These are phyloP conservation scores for Gynostemma pentaphyllum DNA, from an alignment of 306 rosid genomes.

Conservation along the genomic window DNA sequence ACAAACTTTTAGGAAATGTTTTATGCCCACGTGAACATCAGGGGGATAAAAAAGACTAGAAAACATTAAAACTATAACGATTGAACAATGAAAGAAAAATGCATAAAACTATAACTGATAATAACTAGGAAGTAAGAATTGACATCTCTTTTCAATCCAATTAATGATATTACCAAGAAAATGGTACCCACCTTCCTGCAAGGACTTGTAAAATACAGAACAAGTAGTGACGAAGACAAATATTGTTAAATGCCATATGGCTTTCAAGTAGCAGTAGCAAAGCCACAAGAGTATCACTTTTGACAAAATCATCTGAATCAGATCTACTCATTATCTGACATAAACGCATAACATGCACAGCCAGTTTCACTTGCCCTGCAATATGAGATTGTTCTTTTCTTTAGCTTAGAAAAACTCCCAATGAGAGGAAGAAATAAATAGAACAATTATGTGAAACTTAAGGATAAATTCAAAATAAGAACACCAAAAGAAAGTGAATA, in stretches of 20 bases:
- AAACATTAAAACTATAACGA: background rate
- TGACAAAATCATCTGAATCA: constrained; percentile 33
- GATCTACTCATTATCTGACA: constrained; percentile 61
- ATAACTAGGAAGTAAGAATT: background rate
- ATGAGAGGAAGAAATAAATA: background rate
- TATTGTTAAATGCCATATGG: constrained; percentile 63
- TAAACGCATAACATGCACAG: constrained; percentile 65
- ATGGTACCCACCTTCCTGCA: constrained; percentile 53
- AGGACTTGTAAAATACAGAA: constrained; percentile 85
- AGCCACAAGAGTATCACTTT: constrained; percentile 47
- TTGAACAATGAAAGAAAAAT: background rate
- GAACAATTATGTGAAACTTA: background rate
- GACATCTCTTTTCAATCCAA: background rate
- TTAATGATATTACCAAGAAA: background rate
- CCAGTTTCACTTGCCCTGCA: constrained; percentile 88
- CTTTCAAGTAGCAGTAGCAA: constrained; percentile 71
- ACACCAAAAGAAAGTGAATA: background rate
- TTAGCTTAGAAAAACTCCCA: background rate
- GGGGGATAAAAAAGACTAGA: background rate
- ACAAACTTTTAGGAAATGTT: background rate
- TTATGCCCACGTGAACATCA: background rate
- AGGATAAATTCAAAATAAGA: constrained; percentile 8
- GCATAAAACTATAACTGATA: background rate
- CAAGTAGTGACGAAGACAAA: constrained; percentile 74
- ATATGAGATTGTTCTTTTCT: background rate